Evolutionary conservation across 345 rosid species (phyloP), one percentile per base, ranked within the genome.

Genomic region (Gossypium rotundifolium): DNA sequence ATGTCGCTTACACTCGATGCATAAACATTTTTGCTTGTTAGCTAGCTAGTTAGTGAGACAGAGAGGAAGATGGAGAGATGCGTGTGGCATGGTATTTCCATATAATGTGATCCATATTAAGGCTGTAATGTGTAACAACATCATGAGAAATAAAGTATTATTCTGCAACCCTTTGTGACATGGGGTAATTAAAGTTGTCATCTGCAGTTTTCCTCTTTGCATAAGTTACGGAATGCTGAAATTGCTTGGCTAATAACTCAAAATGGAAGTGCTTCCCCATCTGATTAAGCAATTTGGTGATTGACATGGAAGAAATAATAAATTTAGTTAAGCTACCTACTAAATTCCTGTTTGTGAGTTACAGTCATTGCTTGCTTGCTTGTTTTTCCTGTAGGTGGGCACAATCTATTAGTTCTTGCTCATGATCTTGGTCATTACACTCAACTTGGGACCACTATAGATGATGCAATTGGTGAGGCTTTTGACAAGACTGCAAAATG

Each of bases 391-490:
- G 74, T 70, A 92, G 98, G 97, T 64, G 98, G 97, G 78, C 98
- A 94, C 80, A 94, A 92, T 81, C 81, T 94, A 54, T 84, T 94
- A 64, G 79, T 92, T 79, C 93, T 94, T 79, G 94, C 97, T 51
- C 97, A 74, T 75, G 84, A 80, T 79, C 95, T 94, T 81, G 98
- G 98, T 42, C 97, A 87, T 23, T 94, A 92, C 74, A 84, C 91
- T 74, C 98, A 91, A 75, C 93, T 92, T 57, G 98, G 97, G 57
- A 94, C 98, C 66, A 79, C 97, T 9, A 82, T 94, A 80, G 97
- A 94, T 79, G 98, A 94, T 87, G 98, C 98, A 49, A 89, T 94
- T 77, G 97, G 98, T 3, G 97, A 94, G 78, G 95, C 98, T 63
- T 94, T 89, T 73, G 98, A 94, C 75, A 94, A 94, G 80, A 88